Evolutionary conservation across 2,329 filamentous ascomycete genomes (phyloP).

Genomic region (Fusarium torreyae): DNA sequence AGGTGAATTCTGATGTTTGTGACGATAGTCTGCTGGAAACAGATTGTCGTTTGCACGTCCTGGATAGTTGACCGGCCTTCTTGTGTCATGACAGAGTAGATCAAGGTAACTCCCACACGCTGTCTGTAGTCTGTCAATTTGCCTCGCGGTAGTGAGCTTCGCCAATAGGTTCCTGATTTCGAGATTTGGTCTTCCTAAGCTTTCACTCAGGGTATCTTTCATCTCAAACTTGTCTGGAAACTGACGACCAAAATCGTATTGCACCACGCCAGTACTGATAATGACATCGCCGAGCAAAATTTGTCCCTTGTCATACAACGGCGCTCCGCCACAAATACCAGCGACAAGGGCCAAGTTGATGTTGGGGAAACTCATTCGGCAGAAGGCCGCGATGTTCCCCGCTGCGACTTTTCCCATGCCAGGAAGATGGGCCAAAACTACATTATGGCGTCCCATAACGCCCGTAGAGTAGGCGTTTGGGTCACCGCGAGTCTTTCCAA

Average conservation of each 20-base stretch:
- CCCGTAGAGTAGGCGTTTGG: slow-evolving; percentile 12
- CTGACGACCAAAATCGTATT: slow-evolving; percentile 14
- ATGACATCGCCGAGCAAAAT: slow-evolving; percentile 13
- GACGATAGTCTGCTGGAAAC: background rate
- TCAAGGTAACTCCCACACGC: background rate
- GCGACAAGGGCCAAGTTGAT: slow-evolving; percentile 11
- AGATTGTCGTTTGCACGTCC: background rate
- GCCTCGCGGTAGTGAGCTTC: background rate
- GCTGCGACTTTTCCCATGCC: slow-evolving; percentile 10
- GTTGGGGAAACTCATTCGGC: slow-evolving; percentile 9
- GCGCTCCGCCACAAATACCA: slow-evolving; percentile 5
- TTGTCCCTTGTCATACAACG: background rate
- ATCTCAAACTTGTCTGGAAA: background rate
- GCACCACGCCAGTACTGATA: background rate
- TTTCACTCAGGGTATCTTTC: background rate
- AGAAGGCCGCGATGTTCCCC: background rate
- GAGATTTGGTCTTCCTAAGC: background rate
- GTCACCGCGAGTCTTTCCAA: slow-evolving; percentile 1
- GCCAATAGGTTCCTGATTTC: background rate
- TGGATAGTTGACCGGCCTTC: background rate
- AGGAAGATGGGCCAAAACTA: slow-evolving; percentile 8
- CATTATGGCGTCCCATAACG: slow-evolving; percentile 4
- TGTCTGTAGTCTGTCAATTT: background rate
- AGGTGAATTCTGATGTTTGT: background rate
- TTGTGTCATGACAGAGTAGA: background rate